Conservation (phyloP, 2,329 filamentous ascomycete genomes). For the Macroventuria anomochaeta region DNA sequence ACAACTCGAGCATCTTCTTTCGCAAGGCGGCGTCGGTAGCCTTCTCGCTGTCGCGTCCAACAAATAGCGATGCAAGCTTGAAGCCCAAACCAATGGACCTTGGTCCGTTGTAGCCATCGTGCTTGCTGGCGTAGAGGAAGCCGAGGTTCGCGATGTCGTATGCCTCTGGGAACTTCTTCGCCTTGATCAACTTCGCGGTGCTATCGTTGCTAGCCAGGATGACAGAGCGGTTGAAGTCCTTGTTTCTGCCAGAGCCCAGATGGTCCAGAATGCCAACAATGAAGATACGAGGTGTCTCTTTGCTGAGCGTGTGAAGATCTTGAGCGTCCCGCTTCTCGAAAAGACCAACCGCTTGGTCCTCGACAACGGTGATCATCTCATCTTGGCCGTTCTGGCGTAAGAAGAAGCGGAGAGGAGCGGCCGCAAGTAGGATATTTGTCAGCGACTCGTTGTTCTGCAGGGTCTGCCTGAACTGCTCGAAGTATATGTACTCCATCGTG, state of each 20-base stretch:
- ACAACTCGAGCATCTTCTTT: slow-evolving; percentile 51
- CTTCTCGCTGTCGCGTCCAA: slow-evolving; percentile 39
- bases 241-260: slow-evolving; percentile 38
- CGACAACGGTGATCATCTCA: slow-evolving; percentile 34
- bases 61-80: slow-evolving; percentile 44
- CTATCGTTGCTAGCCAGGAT: slow-evolving; percentile 36
- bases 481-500: slow-evolving; percentile 46
- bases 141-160: slow-evolving; percentile 45
- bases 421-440: slow-evolving; percentile 41
- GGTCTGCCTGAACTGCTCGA: slow-evolving; percentile 39
- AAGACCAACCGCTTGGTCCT: slow-evolving; percentile 35
- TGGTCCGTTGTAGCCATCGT: slow-evolving; percentile 42
- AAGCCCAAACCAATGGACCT: slow-evolving; percentile 48
- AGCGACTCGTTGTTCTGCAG: slow-evolving; percentile 48
- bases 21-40: slow-evolving; percentile 42
- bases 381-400: slow-evolving; percentile 29
- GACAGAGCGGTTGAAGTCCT: slow-evolving; percentile 39
- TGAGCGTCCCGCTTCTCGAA: slow-evolving; percentile 40
- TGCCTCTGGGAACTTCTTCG: slow-evolving; percentile 42
- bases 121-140: slow-evolving; percentile 41
- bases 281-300: slow-evolving; percentile 41
- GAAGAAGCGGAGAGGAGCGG: slow-evolving; percentile 42
- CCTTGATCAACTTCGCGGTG: slow-evolving; percentile 34
- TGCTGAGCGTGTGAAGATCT: slow-evolving; percentile 36
- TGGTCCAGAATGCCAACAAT: slow-evolving; percentile 39